These are phyloP conservation scores for Hibiscus syriacus DNA, from an alignment of 345 rosid species.

Conservation along the genomic window DNA sequence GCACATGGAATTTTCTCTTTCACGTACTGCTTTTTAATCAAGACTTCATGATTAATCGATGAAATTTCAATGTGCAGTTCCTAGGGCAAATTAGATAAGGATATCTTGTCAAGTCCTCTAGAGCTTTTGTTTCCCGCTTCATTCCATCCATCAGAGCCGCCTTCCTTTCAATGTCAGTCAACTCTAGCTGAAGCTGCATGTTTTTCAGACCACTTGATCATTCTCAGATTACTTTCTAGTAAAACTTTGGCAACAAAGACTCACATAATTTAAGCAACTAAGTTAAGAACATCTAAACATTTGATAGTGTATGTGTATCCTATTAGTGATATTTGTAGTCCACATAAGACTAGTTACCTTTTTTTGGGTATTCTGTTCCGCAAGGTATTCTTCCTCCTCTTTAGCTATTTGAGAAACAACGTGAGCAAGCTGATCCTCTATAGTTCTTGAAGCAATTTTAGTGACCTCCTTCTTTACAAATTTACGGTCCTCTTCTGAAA, in stretches of 20 bases:
- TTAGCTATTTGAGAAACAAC: slow-evolving; percentile 31
- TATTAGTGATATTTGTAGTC: not conserved
- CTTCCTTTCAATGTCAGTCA: slow-evolving; percentile 54
- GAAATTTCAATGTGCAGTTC: not conserved
- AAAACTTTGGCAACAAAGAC: slow-evolving; percentile 13
- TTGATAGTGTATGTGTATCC: slow-evolving; percentile 16
- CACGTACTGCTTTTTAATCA: not conserved
- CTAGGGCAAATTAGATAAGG: slow-evolving; percentile 25
- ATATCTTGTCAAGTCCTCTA: slow-evolving; percentile 59
- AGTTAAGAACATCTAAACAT: not conserved
- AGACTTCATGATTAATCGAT: not conserved
- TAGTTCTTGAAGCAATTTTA: slow-evolving; percentile 22
- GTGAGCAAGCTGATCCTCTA: slow-evolving; percentile 34
- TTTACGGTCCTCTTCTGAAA: slow-evolving; percentile 18
- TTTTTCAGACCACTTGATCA: not conserved
- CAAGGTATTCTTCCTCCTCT: slow-evolving; percentile 46
- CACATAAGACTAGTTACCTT: slow-evolving; percentile 33
- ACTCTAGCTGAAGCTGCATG: slow-evolving; percentile 53
- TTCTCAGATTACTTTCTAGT: slow-evolving; percentile 2
- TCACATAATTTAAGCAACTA: slow-evolving; percentile 13
- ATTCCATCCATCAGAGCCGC: slow-evolving; percentile 46
- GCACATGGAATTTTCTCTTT: not conserved
- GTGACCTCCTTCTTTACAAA: slow-evolving; percentile 17
- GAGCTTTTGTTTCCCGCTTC: slow-evolving; percentile 35
- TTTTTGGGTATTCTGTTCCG: slow-evolving; percentile 42